Conservation (phyloP, 306 rosid genomes). For the Vachellia pachyceras region DNA sequence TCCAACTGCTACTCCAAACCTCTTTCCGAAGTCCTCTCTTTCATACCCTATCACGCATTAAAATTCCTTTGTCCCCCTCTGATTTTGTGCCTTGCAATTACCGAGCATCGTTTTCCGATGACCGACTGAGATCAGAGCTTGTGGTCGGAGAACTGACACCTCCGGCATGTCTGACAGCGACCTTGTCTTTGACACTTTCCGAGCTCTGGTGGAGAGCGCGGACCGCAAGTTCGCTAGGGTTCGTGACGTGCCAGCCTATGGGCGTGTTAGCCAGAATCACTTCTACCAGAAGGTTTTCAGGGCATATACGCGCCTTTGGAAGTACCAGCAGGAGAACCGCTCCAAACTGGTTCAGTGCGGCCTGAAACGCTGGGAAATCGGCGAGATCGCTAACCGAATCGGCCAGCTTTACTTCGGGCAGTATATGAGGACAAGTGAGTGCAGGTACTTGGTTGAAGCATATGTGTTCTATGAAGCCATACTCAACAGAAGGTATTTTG, state of each 20-base stretch:
- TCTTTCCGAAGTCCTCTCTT: too few species aligned
- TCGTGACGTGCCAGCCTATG: conserved; percentile 89
- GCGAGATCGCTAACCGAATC: conserved; percentile 99
- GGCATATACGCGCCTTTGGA: conserved; percentile 89
- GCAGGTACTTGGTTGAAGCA: conserved; percentile 83
- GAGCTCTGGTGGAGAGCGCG: conserved; percentile 89
- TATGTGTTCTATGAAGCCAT: conserved; percentile 95
- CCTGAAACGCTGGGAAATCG: conserved; percentile 96
- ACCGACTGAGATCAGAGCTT: conserved; percentile 42
- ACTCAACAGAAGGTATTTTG: conserved; percentile 82
- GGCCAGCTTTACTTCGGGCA: conserved; percentile 96
- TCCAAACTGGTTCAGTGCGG: conserved; percentile 75
- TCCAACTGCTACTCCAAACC: too few species aligned
- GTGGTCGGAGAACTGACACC: conserved; percentile 45
- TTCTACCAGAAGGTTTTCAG: conserved; percentile 90
- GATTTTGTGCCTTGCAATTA: neutral
- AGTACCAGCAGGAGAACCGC: conserved; percentile 89
- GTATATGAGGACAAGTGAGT: conserved; percentile 91
- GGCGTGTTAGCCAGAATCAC: conserved; percentile 67
- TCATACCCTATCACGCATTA: too few species aligned
- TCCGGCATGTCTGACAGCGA: conserved; percentile 65
- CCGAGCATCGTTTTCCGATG: conserved; percentile 52
- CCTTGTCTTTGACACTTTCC: conserved; percentile 62
- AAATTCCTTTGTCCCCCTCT: too few species aligned
- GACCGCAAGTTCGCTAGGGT: conserved; percentile 94